A percentile compares a stretch with the other conserved stretches of the same genome.
These are phyloP conservation scores for Curvularia eragrostidis DNA, from an alignment of 2,329 filamentous ascomycete genomes.

Conservation along the genomic window DNA sequence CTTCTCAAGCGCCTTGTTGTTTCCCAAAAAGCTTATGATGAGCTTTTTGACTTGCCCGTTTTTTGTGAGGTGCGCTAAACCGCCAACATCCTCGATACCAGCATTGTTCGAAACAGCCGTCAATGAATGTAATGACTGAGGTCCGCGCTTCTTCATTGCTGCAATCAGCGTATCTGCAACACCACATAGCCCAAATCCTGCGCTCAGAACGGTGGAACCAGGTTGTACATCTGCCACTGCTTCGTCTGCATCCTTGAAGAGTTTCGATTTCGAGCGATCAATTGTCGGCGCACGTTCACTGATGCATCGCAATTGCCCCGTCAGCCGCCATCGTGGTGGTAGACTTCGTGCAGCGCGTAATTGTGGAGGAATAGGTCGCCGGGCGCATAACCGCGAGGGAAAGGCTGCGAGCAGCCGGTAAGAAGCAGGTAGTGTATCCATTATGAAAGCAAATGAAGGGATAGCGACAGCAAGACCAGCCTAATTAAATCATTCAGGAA, in stretches of 20 bases:
- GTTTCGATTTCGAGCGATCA: slow-evolving; percentile 47
- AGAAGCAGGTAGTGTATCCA: slow-evolving; percentile 40
- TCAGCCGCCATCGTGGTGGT: slow-evolving; percentile 31
- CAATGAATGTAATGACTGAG: slow-evolving; percentile 53
- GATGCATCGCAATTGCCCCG: slow-evolving; percentile 33
- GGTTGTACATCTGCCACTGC: slow-evolving; percentile 48
- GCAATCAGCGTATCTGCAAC: slow-evolving; percentile 50
- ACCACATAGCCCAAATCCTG: slow-evolving; percentile 50
- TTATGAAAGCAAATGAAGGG: slow-evolving; percentile 20
- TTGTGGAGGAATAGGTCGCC: slow-evolving; percentile 37
- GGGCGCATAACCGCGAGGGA: slow-evolving; percentile 37
- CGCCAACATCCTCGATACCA: slow-evolving; percentile 69
- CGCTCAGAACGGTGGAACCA: slow-evolving; percentile 48
- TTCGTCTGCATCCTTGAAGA: slow-evolving; percentile 47
- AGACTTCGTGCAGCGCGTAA: slow-evolving; percentile 29
- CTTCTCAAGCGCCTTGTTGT: slow-evolving; percentile 77
- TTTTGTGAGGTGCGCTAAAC: slow-evolving; percentile 71
- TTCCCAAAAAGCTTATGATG: slow-evolving; percentile 78
- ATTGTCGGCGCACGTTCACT: slow-evolving; percentile 39
- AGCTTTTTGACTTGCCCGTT: slow-evolving; percentile 74
- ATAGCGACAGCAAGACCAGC: not conserved
- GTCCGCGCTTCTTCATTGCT: slow-evolving; percentile 43
- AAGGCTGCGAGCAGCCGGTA: slow-evolving; percentile 41
- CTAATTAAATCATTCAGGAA: slow-evolving; percentile 1
- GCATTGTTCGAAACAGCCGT: slow-evolving; percentile 85